Evolutionary conservation across 805 yeast species (phyloP), one percentile per base, ranked within the genome.

Genomic region (Pichia phayaonensis): DNA sequence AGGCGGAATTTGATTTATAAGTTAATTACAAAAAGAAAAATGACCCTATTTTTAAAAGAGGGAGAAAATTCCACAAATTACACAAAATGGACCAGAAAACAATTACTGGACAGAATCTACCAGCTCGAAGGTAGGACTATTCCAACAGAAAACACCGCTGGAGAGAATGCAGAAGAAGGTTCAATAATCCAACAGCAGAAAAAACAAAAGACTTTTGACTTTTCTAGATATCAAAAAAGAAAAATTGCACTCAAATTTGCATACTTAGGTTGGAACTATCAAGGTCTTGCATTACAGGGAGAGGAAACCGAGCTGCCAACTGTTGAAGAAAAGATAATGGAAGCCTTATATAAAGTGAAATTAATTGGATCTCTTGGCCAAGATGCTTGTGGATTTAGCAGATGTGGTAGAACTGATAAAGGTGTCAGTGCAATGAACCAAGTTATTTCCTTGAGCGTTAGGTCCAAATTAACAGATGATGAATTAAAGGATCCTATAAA

Each of bases 391-490:
- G 74, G 77, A 15, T 90, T 90, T 64, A 85, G 95, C 57, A 72
- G 97, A 55, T 94, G 98, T 69, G 98, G 98, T 0, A 74, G 98
- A 60, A 92, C 98, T 0, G 98, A 92, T 61, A 81, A 80, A 57
- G 98, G 97, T n/a, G 98, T 92, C 15, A 87, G 96, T 70, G 99
- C 99, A 0, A 79, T 94, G 84, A 86, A 88, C 56, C 99, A 94
- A 66, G 98, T 94, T 2, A 84, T 94, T 6, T 83, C 96, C 0
- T 68, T 94, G 39, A 68, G 72, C 16, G 83, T 92, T 26, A 74
- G 99, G 56, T 88, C 97, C 0, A 71, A 72, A 22, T 67, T 94
- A 40, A 61, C 79, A 0, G 58, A 60, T 1, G 90, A 84, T 43
- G 86, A 88, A 46, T 90, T 89, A 54, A 20, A 44, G 12, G 74